phyloP scores from a whole-genome alignment of 108 stramenopile species.

The Skeletonema grethae region DNA sequence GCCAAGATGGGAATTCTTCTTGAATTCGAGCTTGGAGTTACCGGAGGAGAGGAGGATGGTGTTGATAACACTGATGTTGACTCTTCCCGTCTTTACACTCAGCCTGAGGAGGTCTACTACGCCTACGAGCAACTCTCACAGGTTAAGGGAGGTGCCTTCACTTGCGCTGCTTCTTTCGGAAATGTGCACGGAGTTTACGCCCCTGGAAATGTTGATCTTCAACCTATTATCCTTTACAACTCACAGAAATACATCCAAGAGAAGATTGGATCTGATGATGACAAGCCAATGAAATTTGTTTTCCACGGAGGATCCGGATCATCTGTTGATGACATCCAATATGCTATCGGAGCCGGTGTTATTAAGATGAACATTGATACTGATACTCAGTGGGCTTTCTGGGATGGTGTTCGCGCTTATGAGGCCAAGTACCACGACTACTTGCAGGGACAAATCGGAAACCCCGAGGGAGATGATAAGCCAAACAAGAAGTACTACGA shows the following conservation, averaged over 20 bases:
- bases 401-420: conserved; percentile 89
- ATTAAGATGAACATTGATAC: conserved; percentile 99
- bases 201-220: conserved; percentile 95
- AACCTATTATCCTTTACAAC: conserved; percentile 92
- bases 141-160: conserved; percentile 79
- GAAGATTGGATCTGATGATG: conserved; percentile 88
- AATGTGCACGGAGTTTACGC: conserved; percentile 97
- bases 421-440: conserved; percentile 93
- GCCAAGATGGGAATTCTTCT: conserved; percentile 89
- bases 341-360: conserved; percentile 90
- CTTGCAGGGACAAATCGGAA: conserved; percentile 96
- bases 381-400: conserved; percentile 97
- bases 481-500: conserved; percentile 99
- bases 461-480: conserved; percentile 94
- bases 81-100: conserved; percentile 92
- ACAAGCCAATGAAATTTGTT: conserved; percentile 94
- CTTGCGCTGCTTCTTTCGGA: conserved; percentile 93
- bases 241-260: conserved; percentile 90
- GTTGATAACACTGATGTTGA: conserved; percentile 94
- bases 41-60: conserved; percentile 97
- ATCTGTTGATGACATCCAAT: conserved; percentile 88
- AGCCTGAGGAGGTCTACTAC: conserved; percentile 93
- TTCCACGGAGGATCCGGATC: conserved; percentile 98
- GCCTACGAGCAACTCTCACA: conserved; percentile 90
- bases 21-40: conserved; percentile 97